Percentiles rank a stretch among this genome's conserved stretches.
phyloP scores from a whole-genome alignment of 805 yeast species.

The Cyberlindnera bimundalis region DNA sequence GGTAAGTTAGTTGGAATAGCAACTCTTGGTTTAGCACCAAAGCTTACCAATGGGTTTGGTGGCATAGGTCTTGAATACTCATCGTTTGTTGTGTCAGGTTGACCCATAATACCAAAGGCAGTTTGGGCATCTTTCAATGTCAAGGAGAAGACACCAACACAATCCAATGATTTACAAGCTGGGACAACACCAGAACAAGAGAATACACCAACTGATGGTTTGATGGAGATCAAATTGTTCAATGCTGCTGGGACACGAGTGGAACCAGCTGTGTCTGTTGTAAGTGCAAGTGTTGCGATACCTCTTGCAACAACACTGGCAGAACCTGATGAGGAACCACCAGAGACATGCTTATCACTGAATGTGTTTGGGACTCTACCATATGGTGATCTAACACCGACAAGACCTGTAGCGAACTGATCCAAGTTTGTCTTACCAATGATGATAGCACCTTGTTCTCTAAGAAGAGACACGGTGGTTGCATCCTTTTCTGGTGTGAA shows the following conservation, averaged over 20 bases:
- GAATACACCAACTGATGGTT: constrained; percentile 87
- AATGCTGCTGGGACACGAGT: constrained; percentile 97
- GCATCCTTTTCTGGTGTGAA: constrained; percentile 73
- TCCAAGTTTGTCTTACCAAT: constrained; percentile 94
- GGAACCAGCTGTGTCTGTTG: constrained; percentile 98
- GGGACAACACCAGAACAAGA: constrained; percentile 94
- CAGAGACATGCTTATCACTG: constrained; percentile 73
- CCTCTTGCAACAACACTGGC: constrained; percentile 90
- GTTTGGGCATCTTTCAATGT: constrained; percentile 81
- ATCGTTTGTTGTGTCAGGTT: constrained; percentile 63
- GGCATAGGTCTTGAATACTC: constrained; percentile 82
- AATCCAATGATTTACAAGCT: constrained; percentile 92
- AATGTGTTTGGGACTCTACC: constrained; percentile 86
- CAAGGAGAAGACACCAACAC: constrained; percentile 82
- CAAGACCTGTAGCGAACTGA: constrained; percentile 96
- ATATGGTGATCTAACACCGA: constrained; percentile 93
- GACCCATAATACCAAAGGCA: constrained; percentile 66
- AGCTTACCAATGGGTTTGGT: constrained; percentile 54
- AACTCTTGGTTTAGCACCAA: constrained; percentile 56
- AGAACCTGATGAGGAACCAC: constrained; percentile 97
- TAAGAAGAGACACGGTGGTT: constrained; percentile 65
- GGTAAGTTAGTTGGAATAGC: constrained; percentile 72
- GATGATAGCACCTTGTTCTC: constrained; percentile 88
- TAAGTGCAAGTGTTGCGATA: constrained; percentile 81
- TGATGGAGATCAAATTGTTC: constrained; percentile 87